phyloP scores from a whole-genome alignment of 2,329 filamentous ascomycete genomes.

The Fusarium nematophilum region DNA sequence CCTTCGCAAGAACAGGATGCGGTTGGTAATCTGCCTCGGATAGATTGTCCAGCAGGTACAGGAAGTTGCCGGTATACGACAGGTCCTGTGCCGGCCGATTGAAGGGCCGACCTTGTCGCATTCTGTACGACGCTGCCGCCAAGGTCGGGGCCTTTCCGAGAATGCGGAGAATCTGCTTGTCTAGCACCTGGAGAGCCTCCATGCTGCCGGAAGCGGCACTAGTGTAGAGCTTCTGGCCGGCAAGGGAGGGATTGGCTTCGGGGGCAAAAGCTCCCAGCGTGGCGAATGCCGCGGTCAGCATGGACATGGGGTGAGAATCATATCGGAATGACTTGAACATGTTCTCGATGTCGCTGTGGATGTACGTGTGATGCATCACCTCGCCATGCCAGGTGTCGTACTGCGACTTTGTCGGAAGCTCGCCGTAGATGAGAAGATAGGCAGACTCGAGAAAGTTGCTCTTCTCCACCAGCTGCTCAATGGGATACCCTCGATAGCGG shows the following conservation, averaged over 20 bases:
- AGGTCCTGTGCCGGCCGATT: constrained; percentile 59
- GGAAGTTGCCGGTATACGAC: constrained; percentile 66
- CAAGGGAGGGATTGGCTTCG: constrained; percentile 62
- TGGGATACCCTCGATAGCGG: constrained; percentile 63
- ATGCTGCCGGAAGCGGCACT: constrained; percentile 55
- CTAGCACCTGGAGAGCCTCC: constrained; percentile 56
- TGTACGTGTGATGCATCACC: constrained; percentile 63
- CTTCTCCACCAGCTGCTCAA: constrained; percentile 61
- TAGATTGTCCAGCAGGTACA: constrained; percentile 65
- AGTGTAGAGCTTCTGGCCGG: constrained; percentile 62
- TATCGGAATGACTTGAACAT: constrained; percentile 64
- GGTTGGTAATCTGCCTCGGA: constrained; percentile 60
- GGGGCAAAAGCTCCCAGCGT: constrained; percentile 62
- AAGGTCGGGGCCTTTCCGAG: constrained; percentile 63
- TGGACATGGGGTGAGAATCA: constrained; percentile 64
- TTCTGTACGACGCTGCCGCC: constrained; percentile 63
- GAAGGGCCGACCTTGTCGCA: constrained; percentile 63
- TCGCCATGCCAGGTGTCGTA: constrained; percentile 57
- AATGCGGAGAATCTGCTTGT: constrained; percentile 64
- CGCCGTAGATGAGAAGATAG: constrained; percentile 63
- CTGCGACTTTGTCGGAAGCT: constrained; percentile 58
- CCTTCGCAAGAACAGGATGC: constrained; percentile 60
- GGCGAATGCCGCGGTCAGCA: constrained; percentile 62
- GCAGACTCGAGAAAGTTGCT: constrained; percentile 62
- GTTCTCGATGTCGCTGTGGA: constrained; percentile 61